Conservation (phyloP, 176 grass and related monocot species). For the bread wheat (Triticum aestivum) region DNA sequence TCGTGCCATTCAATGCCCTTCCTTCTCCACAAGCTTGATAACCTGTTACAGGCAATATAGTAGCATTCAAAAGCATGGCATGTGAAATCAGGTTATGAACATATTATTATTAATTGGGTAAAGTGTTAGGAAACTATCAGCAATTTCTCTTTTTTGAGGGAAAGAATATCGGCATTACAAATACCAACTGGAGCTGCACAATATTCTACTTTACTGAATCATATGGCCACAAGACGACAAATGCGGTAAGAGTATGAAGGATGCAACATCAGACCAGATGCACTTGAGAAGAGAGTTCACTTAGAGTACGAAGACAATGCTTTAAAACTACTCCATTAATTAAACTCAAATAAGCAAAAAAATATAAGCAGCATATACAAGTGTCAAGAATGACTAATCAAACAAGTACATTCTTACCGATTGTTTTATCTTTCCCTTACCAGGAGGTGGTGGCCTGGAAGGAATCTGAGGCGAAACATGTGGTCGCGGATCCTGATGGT, state of each 20-base stretch:
- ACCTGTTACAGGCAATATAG: conserved; percentile 43
- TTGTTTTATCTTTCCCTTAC: conserved; percentile 52
- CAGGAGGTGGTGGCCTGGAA: no score
- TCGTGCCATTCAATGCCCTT: conserved; percentile 57
- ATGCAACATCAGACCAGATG: background rate
- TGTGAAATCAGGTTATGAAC: background rate
- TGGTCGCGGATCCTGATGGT: no score
- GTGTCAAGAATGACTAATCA: background rate
- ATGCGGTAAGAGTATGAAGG: background rate
- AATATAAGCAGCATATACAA: background rate
- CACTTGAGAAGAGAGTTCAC: background rate
- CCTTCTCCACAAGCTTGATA: conserved; percentile 55
- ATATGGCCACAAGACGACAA: background rate
- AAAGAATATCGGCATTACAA: background rate
- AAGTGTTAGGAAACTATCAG: background rate
- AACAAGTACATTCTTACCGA: conserved; percentile 48
- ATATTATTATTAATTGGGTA: background rate
- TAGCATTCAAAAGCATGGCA: conserved; percentile 5
- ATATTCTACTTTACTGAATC: conserved; percentile 9
- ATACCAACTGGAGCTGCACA: background rate
- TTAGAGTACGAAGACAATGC: background rate
- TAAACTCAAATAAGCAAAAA: background rate
- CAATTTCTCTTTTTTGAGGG: no score
- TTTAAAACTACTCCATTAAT: conserved; percentile 8
- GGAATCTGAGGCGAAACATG: no score